Base-by-base conservation (phyloP, 352 stramenopile genomes). In the Peronosclerospora sorghi region DNA sequence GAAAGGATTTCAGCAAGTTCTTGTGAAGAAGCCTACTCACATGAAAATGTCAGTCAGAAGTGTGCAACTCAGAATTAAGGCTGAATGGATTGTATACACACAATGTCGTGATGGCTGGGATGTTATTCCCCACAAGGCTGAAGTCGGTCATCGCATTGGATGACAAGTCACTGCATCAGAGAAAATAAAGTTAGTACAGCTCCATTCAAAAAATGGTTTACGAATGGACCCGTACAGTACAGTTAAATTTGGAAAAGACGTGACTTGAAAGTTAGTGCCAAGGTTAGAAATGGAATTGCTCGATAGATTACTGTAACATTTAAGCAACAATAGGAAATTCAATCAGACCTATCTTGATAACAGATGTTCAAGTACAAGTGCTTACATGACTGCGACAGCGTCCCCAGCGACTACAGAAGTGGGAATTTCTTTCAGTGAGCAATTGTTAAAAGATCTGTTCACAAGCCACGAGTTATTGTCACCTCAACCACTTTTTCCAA, bases 361-460 rank as follows among this genome's bases (percentile, higher is more conserved):
- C 15, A 5, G 13, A 40, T 21, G n/a, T n/a, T 21, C 45, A 7
- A n/a, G 5, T 5, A 35, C 21, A 24, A 23, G 32, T 10, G 13
- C 60, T 32, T 65, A 65, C 62, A 72, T 64, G 47, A 54, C 48
- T 2, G 50, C 60, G 35, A 72, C 62, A 2, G 62, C 63, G 39
- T 72, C 54, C 12, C 74, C 72, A 19, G 59, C 56, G 2, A 81
- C 26, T 14, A 75, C 65, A 47, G 68, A 49, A 0, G 58, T 69
- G 2, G 74, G 74, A 35, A 86, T 76, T n/a, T 59, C 50, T 53
- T 56, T 63, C 21, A 86, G 59, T 14, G 63, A 73, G 60, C 74
- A 86, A 50, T 83, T 80, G 59, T 73, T 78, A 50, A 86, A 68
- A 24, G 59, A 57, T 42, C 73, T 86, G 38, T 51, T 32, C 2